phyloP scores from a whole-genome alignment of 495 filamentous ascomycete species.

The Pseudomonodictys pantanalensis region DNA sequence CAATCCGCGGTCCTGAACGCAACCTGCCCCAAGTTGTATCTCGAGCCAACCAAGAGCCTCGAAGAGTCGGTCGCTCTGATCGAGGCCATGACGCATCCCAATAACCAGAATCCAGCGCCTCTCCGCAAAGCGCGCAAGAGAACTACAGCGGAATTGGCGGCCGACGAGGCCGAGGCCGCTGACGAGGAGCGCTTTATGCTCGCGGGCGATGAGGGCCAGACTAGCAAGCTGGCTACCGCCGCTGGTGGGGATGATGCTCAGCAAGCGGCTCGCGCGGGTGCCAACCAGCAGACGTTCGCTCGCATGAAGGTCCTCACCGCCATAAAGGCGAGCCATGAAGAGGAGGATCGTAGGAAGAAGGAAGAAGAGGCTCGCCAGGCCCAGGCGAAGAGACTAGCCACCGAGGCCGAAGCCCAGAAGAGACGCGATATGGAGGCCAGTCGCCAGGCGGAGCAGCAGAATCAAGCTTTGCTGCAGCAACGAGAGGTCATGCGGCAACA shows the following conservation, averaged over 20 bases:
- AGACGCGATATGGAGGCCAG: constrained; percentile 20
- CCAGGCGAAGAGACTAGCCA: constrained; percentile 52
- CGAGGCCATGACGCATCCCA: constrained; percentile 66
- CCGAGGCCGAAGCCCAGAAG: constrained; percentile 29
- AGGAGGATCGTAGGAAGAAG: constrained; percentile 61
- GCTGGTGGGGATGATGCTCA: constrained; percentile 71
- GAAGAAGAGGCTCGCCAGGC: constrained; percentile 56
- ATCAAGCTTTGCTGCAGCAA: constrained; percentile 22
- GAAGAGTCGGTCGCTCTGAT: constrained; percentile 67
- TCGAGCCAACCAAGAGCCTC: constrained; percentile 68
- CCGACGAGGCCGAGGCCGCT: constrained; percentile 85
- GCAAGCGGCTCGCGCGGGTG: constrained; percentile 45
- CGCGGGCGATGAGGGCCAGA: constrained; percentile 80
- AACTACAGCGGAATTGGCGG: constrained; percentile 88
- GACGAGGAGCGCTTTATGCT: constrained; percentile 91
- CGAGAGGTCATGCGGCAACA: constrained; percentile 28
- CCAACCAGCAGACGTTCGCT: constrained; percentile 85
- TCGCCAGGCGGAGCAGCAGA: constrained; percentile 15
- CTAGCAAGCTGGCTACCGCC: constrained; percentile 55
- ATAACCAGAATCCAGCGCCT: constrained; percentile 71
- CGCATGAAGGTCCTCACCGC: constrained; percentile 84
- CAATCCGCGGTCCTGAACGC: constrained; percentile 68
- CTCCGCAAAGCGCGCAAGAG: constrained; percentile 86
- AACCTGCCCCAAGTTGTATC: constrained; percentile 68
- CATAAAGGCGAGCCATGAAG: constrained; percentile 74